phyloP scores from a whole-genome alignment of 345 rosid genomes.

The Eucalyptus grandis region DNA sequence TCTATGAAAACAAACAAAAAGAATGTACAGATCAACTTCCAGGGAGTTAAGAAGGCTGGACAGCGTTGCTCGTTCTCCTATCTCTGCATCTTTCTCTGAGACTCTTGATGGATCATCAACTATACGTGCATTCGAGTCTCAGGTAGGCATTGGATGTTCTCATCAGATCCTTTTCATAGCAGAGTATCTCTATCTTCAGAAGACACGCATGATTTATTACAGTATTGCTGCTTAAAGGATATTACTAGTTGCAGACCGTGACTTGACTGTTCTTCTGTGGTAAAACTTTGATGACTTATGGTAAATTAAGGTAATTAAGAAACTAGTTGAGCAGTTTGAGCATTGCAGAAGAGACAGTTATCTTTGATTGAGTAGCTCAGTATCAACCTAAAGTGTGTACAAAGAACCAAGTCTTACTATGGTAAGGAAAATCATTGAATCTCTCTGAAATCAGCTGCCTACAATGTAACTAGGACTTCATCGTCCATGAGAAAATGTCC shows the following conservation, averaged over 20 bases:
- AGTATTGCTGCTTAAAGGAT: neutral
- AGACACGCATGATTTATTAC: neutral
- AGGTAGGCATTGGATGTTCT: constrained; percentile 30
- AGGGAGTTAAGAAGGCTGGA: constrained; percentile 13
- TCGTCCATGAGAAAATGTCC: neutral
- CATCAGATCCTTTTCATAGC: neutral
- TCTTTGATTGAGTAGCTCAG: neutral
- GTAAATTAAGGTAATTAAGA: neutral
- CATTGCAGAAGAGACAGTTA: neutral
- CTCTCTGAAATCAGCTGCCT: neutral
- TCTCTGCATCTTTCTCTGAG: constrained; percentile 78
- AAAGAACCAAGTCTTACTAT: neutral
- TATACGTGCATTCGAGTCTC: constrained; percentile 72
- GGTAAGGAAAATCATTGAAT: neutral
- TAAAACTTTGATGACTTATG: neutral
- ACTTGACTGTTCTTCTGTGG: neutral
- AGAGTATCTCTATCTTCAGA: neutral
- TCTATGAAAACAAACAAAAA: no score
- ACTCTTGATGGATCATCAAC: constrained; percentile 90
- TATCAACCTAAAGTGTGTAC: neutral
- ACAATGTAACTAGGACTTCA: neutral
- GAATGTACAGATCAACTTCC: no score
- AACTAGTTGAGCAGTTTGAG: neutral
- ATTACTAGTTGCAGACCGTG: neutral
- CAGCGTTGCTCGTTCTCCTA: constrained; percentile 89